Percentiles rank a stretch among this genome's conserved stretches.
Conservation (phyloP, 352 stramenopile genomes). For the Porosira glacialis region DNA sequence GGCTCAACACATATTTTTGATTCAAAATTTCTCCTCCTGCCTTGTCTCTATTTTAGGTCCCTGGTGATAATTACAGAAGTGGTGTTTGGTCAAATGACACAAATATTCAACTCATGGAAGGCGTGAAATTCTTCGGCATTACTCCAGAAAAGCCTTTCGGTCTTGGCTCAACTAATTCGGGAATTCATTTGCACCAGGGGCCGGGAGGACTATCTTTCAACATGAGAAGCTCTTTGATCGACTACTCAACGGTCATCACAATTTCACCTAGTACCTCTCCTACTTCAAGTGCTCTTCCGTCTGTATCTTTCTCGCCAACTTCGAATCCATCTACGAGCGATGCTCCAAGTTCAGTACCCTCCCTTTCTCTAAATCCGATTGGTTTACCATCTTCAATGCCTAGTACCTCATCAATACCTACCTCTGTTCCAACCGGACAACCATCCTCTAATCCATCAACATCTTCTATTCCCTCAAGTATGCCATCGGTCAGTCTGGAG, state of each 20-base stretch:
- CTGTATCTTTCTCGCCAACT: conserved; percentile 16
- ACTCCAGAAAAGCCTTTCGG: conserved; percentile 20
- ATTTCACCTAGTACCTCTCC: conserved; percentile 10
- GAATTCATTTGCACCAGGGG: conserved; percentile 17
- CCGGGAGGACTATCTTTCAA: conserved; percentile 27
- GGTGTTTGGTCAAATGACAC: conserved; percentile 20
- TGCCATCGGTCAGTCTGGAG: not conserved
- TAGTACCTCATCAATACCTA: not conserved
- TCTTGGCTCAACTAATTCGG: conserved; percentile 19
- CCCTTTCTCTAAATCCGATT: conserved; percentile 4
- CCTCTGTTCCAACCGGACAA: not conserved
- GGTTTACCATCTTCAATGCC: not conserved
- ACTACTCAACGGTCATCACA: conserved; percentile 20
- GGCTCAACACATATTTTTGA: too few species aligned
- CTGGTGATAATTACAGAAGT: conserved; percentile 26
- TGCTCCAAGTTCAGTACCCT: conserved; percentile 4
- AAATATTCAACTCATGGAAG: conserved; percentile 16
- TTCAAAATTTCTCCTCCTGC: too few species aligned
- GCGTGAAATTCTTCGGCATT: conserved; percentile 35
- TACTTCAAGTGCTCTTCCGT: conserved; percentile 4
- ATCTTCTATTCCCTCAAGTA: not conserved
- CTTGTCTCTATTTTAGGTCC: too few species aligned
- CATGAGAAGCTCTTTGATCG: conserved; percentile 27
- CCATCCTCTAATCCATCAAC: conserved; percentile 9
- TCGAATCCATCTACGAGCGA: not conserved